A percentile compares a stretch with the other conserved stretches of the same genome.
phyloP scores from a whole-genome alignment of 176 grass and related monocot genomes.

The Areca catechu region DNA sequence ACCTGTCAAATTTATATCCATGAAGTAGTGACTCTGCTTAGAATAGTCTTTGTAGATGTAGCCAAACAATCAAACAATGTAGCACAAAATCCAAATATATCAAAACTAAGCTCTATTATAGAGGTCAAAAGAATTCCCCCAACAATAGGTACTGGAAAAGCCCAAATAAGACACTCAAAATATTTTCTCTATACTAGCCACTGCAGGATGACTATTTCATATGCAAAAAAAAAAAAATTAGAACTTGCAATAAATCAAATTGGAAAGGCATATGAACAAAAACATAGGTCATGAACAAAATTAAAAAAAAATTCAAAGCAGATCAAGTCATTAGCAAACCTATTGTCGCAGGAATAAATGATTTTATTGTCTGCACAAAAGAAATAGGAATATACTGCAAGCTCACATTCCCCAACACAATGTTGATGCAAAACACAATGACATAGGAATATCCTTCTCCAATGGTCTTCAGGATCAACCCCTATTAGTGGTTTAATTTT shows the following conservation, averaged over 20 bases:
- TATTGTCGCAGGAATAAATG: constrained; percentile 97
- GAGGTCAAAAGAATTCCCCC: constrained; percentile 92
- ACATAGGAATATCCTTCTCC: constrained; percentile 98
- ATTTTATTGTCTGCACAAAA: constrained; percentile 99
- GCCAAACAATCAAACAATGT: constrained; percentile 83
- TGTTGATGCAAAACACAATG: constrained; percentile 95
- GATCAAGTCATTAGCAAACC: constrained; percentile 18
- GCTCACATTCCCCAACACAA: no score
- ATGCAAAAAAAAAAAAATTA: neutral
- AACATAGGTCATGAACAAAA: no score
- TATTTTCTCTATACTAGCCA: constrained; percentile 88
- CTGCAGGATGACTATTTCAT: constrained; percentile 70
- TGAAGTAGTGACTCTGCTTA: no score
- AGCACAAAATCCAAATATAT: constrained; percentile 87
- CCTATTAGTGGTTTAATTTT: constrained; percentile 76
- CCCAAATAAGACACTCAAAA: constrained; percentile 91
- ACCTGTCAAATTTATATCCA: no score
- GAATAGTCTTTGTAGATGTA: no score
- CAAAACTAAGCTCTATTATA: constrained; percentile 92
- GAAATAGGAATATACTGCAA: constrained; percentile 91
- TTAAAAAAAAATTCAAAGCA: neutral
- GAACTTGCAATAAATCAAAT: neutral
- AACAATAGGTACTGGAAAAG: constrained; percentile 82
- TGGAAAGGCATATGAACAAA: neutral
- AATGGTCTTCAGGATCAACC: constrained; percentile 63